These are phyloP conservation scores for Cladosporium sp. DNA, from an alignment of 2,329 filamentous ascomycete genomes.

Conservation along the genomic window DNA sequence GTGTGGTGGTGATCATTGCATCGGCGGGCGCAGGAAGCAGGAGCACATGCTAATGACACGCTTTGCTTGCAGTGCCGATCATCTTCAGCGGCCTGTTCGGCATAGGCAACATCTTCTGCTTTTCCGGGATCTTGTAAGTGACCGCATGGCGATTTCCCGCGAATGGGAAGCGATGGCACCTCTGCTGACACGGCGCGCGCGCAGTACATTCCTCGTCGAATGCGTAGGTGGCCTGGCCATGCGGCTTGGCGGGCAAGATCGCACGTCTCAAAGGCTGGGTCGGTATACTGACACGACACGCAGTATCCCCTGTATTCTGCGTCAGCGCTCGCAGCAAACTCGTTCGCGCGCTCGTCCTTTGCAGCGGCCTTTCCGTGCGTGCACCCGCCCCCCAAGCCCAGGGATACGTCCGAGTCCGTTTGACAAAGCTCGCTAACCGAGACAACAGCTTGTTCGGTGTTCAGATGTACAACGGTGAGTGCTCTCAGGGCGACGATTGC, in stretches of 20 bases:
- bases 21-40: not conserved
- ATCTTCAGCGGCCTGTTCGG: constrained; percentile 44
- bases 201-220: constrained; percentile 77
- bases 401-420: not conserved
- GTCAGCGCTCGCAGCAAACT: constrained; percentile 45
- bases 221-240: constrained; percentile 30
- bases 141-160: constrained; percentile 2
- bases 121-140: constrained; percentile 53
- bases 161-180: not conserved
- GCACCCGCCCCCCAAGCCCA: not conserved
- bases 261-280: not conserved
- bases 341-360: constrained; percentile 43
- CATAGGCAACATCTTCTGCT: constrained; percentile 58
- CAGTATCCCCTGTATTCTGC: constrained; percentile 45
- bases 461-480: constrained; percentile 48
- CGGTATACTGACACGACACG: constrained; percentile 7
- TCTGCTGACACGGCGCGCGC: not conserved
- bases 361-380: constrained; percentile 40
- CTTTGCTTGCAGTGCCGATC: constrained; percentile 38
- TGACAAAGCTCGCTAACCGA: constrained; percentile 9
- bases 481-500: not conserved
- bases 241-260: constrained; percentile 2
- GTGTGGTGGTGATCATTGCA: constrained; percentile 10
- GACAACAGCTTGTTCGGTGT: constrained; percentile 39
- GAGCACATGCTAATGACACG: not conserved